phyloP scores from a whole-genome alignment of 1,284 basidiomycete species.

The Testicularia cyperi region DNA sequence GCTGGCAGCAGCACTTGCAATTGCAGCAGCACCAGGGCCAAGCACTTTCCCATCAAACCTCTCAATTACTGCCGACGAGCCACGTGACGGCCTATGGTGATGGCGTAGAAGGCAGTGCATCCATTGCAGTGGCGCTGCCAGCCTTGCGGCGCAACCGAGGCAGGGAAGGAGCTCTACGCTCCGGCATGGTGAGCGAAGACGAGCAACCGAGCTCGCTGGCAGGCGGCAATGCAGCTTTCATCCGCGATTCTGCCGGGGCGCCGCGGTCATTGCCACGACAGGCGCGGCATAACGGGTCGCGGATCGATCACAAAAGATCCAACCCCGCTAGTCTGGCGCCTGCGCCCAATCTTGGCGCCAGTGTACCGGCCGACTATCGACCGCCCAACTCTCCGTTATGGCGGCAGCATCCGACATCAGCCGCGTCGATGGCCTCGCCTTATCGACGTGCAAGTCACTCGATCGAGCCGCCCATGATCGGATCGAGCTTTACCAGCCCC shows the following conservation, averaged over 20 bases:
- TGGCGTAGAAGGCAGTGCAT: constrained; percentile 12
- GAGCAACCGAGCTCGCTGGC: constrained; percentile 19
- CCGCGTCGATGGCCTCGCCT: background rate
- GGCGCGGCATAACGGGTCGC: background rate
- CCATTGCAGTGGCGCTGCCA: too few relatives aligned
- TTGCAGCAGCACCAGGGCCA: too few relatives aligned
- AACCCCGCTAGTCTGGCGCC: background rate
- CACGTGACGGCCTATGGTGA: too few relatives aligned
- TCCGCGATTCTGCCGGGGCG: constrained; percentile 17
- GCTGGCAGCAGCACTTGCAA: constrained; percentile 18
- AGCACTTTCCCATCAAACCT: too few relatives aligned
- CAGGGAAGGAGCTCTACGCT: constrained; percentile 11
- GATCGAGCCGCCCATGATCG: constrained; percentile 4
- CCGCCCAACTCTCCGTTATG: constrained; percentile 10
- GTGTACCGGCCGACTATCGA: constrained; percentile 6
- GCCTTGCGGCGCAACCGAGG: constrained; percentile 21
- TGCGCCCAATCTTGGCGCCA: constrained; percentile 5
- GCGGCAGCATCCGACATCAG: constrained; percentile 7
- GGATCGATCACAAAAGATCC: too few relatives aligned
- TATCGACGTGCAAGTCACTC: constrained; percentile 16
- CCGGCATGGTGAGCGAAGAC: constrained; percentile 17
- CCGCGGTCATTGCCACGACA: background rate
- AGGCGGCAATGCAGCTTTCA: constrained; percentile 30
- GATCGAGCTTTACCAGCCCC: constrained; percentile 15
- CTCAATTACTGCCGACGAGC: too few relatives aligned